These are phyloP conservation scores for Botryotinia calthae DNA, from an alignment of 2,329 filamentous ascomycete species.

Conservation along the genomic window DNA sequence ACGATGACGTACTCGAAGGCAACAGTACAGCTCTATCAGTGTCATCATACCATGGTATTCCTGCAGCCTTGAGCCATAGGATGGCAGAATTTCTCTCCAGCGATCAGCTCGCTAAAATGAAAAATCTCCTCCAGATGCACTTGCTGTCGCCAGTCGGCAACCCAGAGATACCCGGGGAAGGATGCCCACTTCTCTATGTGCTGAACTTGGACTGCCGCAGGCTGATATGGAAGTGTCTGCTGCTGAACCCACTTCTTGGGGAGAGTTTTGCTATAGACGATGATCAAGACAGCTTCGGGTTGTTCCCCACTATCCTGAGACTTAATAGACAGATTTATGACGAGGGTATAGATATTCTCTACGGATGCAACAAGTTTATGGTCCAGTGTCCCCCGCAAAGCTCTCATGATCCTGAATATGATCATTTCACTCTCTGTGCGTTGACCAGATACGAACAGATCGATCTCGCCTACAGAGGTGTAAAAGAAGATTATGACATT, in stretches of 20 bases:
- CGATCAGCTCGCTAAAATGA: background rate
- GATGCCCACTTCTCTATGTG: background rate
- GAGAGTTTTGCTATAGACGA: background rate
- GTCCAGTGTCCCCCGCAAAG: background rate
- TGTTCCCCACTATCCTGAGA: background rate
- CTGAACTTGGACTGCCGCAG: background rate
- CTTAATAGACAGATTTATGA: background rate
- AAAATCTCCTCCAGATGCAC: background rate
- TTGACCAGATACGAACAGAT: background rate
- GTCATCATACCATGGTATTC: background rate
- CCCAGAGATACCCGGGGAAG: background rate
- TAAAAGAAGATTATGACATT: background rate
- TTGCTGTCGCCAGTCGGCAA: background rate
- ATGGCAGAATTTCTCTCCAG: background rate
- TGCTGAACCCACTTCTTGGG: background rate
- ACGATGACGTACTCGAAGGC: too few relatives aligned
- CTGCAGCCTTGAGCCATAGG: background rate
- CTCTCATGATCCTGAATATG: fast-evolving
- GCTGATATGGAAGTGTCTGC: background rate
- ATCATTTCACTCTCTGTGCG: background rate
- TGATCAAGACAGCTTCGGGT: background rate
- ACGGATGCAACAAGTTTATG: background rate
- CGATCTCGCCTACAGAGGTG: background rate
- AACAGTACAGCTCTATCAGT: background rate
- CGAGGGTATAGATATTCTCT: background rate